Percentiles rank a stretch among this genome's conserved stretches.
Conservation (phyloP, 2,329 filamentous ascomycete genomes). For the Aspergillus spinulosporus region DNA sequence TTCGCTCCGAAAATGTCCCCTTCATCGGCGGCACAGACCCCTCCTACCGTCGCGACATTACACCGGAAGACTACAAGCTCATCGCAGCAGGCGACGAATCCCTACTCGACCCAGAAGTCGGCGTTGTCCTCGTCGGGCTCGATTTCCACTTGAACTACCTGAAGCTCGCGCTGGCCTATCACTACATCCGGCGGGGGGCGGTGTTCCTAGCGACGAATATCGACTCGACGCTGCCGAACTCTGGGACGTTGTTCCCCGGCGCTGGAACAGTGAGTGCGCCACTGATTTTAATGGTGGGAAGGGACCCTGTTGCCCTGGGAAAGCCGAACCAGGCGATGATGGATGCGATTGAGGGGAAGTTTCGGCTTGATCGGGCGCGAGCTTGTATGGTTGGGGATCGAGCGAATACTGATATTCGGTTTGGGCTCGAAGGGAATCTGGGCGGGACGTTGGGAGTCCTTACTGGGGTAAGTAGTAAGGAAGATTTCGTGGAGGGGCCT, state of each 20-base stretch:
- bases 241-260: conserved; percentile 82
- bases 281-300: conserved; percentile 68
- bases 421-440: conserved; percentile 85
- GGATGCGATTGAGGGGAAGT: conserved; percentile 97
- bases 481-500: conserved; percentile 74
- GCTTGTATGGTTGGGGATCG: conserved; percentile 97
- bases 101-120: conserved; percentile 81
- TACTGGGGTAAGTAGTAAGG: conserved; percentile 80
- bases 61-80: conserved; percentile 73
- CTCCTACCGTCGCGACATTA: conserved; percentile 72
- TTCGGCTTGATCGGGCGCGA: conserved; percentile 76
- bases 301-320: conserved; percentile 75
- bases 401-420: conserved; percentile 92
- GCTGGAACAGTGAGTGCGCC: conserved; percentile 81
- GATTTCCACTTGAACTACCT: conserved; percentile 97
- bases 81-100: conserved; percentile 71
- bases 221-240: conserved; percentile 83
- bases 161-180: conserved; percentile 79
- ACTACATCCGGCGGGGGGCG: conserved; percentile 79
- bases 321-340: conserved; percentile 99
- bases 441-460: conserved; percentile 89
- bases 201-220: conserved; percentile 90
- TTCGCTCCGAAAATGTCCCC: conserved; percentile 73
- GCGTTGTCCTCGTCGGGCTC: conserved; percentile 82
- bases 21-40: conserved; percentile 87